These are phyloP conservation scores for Deinandra increscens DNA, from an alignment of 129 eudicot species.

Conservation along the genomic window DNA sequence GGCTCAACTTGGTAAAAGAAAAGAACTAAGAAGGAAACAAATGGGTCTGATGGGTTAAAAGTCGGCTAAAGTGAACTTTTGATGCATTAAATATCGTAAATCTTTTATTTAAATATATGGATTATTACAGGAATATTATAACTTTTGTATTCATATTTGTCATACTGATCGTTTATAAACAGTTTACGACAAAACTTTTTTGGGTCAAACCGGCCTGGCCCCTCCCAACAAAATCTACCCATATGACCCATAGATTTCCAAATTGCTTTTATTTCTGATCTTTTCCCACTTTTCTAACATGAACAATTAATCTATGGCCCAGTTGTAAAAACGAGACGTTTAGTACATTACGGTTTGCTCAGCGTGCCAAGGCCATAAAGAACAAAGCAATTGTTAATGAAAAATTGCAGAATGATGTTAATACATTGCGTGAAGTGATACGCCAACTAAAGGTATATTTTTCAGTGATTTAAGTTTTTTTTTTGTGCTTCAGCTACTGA, in stretches of 20 bases:
- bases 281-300: slow-evolving; percentile 12
- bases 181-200: neutral
- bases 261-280: neutral
- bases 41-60: neutral
- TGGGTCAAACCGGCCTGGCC: neutral
- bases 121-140: neutral
- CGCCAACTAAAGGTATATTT: slow-evolving; percentile 61
- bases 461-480: neutral
- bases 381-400: slow-evolving; percentile 91
- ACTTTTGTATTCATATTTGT: neutral
- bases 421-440: slow-evolving; percentile 81
- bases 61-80: neutral
- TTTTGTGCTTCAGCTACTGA: slow-evolving; percentile 2
- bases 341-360: slow-evolving; percentile 91
- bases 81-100: no score
- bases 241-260: neutral
- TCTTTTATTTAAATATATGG: neutral
- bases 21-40: neutral
- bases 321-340: slow-evolving; percentile 90
- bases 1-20: neutral
- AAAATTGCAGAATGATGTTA: slow-evolving; percentile 82
- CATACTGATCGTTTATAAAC: neutral
- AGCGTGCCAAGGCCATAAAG: slow-evolving; percentile 93
- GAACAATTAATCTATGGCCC: slow-evolving; percentile 28
- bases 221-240: neutral